Percentiles rank a stretch among this genome's conserved stretches.
phyloP scores from a whole-genome alignment of 1,139 yeast genomes.

The Saccharomyces hybrid region DNA sequence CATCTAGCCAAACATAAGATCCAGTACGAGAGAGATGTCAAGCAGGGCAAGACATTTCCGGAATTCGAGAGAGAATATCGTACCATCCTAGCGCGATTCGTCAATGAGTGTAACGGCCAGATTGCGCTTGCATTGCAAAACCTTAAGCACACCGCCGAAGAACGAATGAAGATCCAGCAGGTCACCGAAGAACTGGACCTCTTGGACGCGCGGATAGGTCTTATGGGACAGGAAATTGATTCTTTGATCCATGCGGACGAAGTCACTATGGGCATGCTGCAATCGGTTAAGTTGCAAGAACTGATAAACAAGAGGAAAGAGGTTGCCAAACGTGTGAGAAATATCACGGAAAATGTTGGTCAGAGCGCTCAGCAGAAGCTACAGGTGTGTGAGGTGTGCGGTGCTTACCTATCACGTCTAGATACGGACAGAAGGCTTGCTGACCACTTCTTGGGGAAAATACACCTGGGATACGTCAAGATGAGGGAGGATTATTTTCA shows the following conservation, averaged over 20 bases:
- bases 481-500: conserved; percentile 50
- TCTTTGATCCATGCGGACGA: conserved; percentile 47
- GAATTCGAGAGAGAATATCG: conserved; percentile 66
- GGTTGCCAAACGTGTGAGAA: conserved; percentile 49
- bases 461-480: conserved; percentile 73
- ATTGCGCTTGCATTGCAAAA: conserved; percentile 59
- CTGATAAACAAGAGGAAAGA: conserved; percentile 41
- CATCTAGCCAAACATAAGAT: conserved; percentile 73
- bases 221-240: conserved; percentile 64
- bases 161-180: conserved; percentile 54
- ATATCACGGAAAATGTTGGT: conserved; percentile 65
- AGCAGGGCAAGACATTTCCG: conserved; percentile 53
- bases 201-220: conserved; percentile 58
- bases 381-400: conserved; percentile 88
- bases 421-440: conserved; percentile 88
- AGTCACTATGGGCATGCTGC: conserved; percentile 43
- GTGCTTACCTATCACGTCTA: conserved; percentile 77
- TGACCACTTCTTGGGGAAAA: conserved; percentile 85
- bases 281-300: conserved; percentile 39
- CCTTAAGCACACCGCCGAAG: conserved; percentile 74
- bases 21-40: conserved; percentile 55
- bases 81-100: conserved; percentile 34
- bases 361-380: conserved; percentile 85
- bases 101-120: conserved; percentile 61
- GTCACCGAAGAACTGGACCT: conserved; percentile 61